These are phyloP conservation scores for Linum tenue DNA, from an alignment of 345 rosid species.

Conservation along the genomic window DNA sequence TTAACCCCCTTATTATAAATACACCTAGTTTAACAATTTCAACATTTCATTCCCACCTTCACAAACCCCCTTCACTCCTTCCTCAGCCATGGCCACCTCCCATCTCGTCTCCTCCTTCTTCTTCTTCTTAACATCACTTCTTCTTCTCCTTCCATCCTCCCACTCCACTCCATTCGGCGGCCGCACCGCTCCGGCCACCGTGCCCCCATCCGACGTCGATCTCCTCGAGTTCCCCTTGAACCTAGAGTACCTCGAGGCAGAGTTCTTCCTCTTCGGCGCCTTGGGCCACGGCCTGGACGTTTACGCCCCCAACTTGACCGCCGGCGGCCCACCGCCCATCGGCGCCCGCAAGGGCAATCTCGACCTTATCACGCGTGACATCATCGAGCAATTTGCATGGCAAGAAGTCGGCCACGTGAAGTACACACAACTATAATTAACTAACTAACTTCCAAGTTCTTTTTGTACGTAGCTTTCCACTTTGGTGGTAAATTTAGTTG, in stretches of 20 bases:
- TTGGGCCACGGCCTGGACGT: conserved; percentile 68
- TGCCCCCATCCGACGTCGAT: conserved; percentile 33
- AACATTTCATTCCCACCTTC: not conserved
- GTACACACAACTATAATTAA: conserved; percentile 12
- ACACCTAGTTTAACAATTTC: not conserved
- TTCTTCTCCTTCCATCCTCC: not conserved
- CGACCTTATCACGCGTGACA: conserved; percentile 41
- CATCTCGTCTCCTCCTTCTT: not conserved
- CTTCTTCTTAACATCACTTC: not conserved
- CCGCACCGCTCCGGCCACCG: not conserved
- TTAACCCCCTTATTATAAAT: not conserved
- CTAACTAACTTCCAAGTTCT: too few species aligned
- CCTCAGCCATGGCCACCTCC: not conserved
- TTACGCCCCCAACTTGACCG: conserved; percentile 49
- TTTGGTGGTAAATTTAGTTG: too few species aligned
- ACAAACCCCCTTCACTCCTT: not conserved
- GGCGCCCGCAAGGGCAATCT: conserved; percentile 59
- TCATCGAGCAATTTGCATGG: conserved; percentile 67
- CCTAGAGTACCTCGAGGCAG: conserved; percentile 86
- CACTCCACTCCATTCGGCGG: not conserved
- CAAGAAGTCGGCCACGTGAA: conserved; percentile 92
- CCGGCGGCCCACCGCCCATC: conserved; percentile 64
- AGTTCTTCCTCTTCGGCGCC: conserved; percentile 68
- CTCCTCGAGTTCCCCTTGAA: conserved; percentile 76
- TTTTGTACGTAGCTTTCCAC: too few species aligned